A percentile compares a stretch with the other conserved stretches of the same genome.
These are phyloP conservation scores for Litsea cubeba DNA, from an alignment of 164 flowering plant genomes.

Conservation along the genomic window DNA sequence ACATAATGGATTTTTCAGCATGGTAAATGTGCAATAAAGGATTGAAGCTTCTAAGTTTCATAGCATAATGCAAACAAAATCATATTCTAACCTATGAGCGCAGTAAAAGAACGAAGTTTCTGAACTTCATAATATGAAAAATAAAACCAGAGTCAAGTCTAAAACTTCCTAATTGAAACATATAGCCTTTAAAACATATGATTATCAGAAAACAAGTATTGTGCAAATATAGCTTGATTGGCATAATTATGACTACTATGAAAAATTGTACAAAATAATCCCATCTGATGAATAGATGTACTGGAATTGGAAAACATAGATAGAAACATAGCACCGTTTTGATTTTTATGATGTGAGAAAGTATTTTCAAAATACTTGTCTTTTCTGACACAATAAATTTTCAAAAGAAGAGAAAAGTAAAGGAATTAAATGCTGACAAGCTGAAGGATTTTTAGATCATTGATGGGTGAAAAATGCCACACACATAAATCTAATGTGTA, in stretches of 20 bases:
- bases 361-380: too few species aligned
- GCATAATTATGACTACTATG: too few species aligned
- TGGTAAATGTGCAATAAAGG: background rate
- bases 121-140: too few species aligned
- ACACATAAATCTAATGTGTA: background rate
- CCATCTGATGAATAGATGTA: too few species aligned
- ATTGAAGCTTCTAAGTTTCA: background rate
- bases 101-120: background rate
- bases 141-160: background rate
- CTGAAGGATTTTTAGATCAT: background rate
- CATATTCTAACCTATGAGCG: too few species aligned
- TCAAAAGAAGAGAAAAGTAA: background rate
- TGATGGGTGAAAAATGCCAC: background rate
- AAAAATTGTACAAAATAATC: too few species aligned
- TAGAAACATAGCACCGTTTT: background rate
- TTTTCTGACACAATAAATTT: background rate
- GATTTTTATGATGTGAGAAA: background rate
- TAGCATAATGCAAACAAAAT: background rate
- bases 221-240: too few species aligned
- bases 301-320: background rate
- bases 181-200: background rate
- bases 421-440: background rate
- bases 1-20: background rate
- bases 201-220: background rate
- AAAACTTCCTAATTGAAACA: background rate